phyloP scores from a whole-genome alignment of 2,329 filamentous ascomycete genomes.

The Sphaerulina populicola region DNA sequence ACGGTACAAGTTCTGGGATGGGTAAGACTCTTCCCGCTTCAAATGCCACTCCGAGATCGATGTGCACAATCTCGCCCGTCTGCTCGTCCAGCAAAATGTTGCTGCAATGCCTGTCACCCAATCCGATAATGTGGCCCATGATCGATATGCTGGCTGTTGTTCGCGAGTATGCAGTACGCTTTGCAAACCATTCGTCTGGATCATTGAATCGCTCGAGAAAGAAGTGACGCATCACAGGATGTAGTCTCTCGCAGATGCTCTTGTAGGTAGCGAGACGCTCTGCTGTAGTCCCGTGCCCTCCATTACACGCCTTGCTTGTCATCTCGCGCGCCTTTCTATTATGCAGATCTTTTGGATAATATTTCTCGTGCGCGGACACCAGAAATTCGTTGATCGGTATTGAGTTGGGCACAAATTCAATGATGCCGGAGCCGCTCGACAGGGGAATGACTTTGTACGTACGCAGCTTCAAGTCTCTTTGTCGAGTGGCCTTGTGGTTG shows the following conservation, averaged over 20 bases:
- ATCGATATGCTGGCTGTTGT: slow-evolving; percentile 94
- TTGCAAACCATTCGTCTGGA: slow-evolving; percentile 91
- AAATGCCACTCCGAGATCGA: slow-evolving; percentile 93
- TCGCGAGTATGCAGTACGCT: slow-evolving; percentile 80
- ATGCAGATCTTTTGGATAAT: slow-evolving; percentile 77
- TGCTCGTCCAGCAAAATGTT: slow-evolving; percentile 89
- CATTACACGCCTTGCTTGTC: slow-evolving; percentile 61
- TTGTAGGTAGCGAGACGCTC: slow-evolving; percentile 66
- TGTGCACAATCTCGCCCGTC: slow-evolving; percentile 90
- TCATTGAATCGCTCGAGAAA: slow-evolving; percentile 92
- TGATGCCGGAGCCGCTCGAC: slow-evolving; percentile 75
- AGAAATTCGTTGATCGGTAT: slow-evolving; percentile 86
- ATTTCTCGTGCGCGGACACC: slow-evolving; percentile 78
- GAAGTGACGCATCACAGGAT: slow-evolving; percentile 92
- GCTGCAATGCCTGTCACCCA: slow-evolving; percentile 91
- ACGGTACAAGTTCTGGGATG: slow-evolving; percentile 90
- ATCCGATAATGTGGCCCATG: slow-evolving; percentile 75
- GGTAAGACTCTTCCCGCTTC: slow-evolving; percentile 93
- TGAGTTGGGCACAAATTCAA: slow-evolving; percentile 94
- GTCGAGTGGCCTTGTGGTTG: slow-evolving; percentile 75
- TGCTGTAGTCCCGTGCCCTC: slow-evolving; percentile 52
- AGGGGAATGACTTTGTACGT: slow-evolving; percentile 96
- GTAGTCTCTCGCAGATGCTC: slow-evolving; percentile 70
- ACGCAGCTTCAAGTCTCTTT: slow-evolving; percentile 79
- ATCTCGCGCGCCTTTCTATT: slow-evolving; percentile 66